These are phyloP conservation scores for Taphrina populina DNA, from an alignment of 1,139 yeast genomes.

Conservation along the genomic window DNA sequence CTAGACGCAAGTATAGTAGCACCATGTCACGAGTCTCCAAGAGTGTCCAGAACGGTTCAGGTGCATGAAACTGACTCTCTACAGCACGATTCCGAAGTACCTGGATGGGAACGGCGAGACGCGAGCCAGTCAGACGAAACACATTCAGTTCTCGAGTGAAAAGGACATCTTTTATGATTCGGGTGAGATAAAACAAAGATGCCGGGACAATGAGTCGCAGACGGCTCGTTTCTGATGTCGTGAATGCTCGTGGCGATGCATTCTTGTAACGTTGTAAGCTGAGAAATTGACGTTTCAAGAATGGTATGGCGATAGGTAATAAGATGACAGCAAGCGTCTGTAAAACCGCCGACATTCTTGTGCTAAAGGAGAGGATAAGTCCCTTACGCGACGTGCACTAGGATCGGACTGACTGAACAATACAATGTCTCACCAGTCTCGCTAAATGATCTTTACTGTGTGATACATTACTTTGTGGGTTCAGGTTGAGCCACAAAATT, in stretches of 20 bases:
- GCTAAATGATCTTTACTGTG: too few relatives aligned
- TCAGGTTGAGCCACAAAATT: too few relatives aligned
- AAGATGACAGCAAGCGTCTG: conserved; percentile 22
- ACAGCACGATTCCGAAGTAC: conserved; percentile 6
- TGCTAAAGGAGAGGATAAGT: background rate
- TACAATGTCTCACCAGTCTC: too few relatives aligned
- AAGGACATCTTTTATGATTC: background rate
- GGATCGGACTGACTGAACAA: too few relatives aligned
- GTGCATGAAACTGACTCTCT: background rate
- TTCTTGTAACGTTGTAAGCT: conserved; percentile 6
- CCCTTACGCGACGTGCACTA: too few relatives aligned
- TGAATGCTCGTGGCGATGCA: background rate
- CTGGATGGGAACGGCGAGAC: conserved; percentile 18
- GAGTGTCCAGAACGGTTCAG: conserved; percentile 8
- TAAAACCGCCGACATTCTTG: conserved; percentile 3
- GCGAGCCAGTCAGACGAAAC: conserved; percentile 14
- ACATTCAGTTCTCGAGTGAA: conserved; percentile 3
- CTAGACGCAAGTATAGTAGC: conserved; percentile 18
- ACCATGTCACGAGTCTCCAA: conserved; percentile 1
- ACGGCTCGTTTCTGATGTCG: background rate
- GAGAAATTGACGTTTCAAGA: background rate
- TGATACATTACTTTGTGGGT: too few relatives aligned
- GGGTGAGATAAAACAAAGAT: background rate
- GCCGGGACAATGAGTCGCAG: background rate
- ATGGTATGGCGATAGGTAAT: conserved; percentile 20